Base-by-base conservation (phyloP, 139 green algal genomes). In the Asterochloris erici region DNA sequence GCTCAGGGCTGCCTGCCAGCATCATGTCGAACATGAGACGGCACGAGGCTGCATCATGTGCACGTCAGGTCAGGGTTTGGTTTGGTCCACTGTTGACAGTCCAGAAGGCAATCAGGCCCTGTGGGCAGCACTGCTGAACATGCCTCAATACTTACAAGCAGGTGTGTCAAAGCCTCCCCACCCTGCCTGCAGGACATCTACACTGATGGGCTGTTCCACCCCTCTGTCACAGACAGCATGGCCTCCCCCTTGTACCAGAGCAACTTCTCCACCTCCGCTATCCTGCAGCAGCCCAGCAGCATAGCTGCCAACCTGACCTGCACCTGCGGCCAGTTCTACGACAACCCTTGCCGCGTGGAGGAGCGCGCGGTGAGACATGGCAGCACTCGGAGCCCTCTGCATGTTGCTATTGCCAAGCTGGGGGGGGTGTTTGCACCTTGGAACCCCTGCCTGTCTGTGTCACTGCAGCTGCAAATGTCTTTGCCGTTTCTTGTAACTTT, bases 341-440 rank as follows among this genome's bases (percentile, higher is more conserved):
- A 76, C 68, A 83, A 83, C 68, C 79, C 79, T 23, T 83, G 79
- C 38, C 29, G 79, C 15, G 21, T 77, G 29, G 79, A 81, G 27
- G 60, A 73, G 12, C 62, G 62, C 63, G 27, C 62, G 60, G 77
- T 81, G 21, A 79, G 75, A 21, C 38, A 54, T 54, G 38, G 38
- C n/a, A n/a, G 38, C 38, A 54, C n/a, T n/a, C n/a, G n/a, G n/a
- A 54, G 6, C 38, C 2, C 38, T 54, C 38, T 54, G 38, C 38
- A 54, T 54, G 38, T 6, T 54, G 38, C 38, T 54, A 2, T 54
- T 54, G 38, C 38, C 38, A 54, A 54, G 38, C 38, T 54, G 38
- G 2, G 6, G 38, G 38, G 38, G 38, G 38, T 6, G 4, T 54
- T 6, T 54, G 4, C 2, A 54, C 38, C 38, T 54, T 54, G 38